Percentiles rank a stretch among this genome's conserved stretches.
These are phyloP conservation scores for Entomortierella parvispora DNA, from an alignment of 192 early-diverging fungal species.

Conservation along the genomic window DNA sequence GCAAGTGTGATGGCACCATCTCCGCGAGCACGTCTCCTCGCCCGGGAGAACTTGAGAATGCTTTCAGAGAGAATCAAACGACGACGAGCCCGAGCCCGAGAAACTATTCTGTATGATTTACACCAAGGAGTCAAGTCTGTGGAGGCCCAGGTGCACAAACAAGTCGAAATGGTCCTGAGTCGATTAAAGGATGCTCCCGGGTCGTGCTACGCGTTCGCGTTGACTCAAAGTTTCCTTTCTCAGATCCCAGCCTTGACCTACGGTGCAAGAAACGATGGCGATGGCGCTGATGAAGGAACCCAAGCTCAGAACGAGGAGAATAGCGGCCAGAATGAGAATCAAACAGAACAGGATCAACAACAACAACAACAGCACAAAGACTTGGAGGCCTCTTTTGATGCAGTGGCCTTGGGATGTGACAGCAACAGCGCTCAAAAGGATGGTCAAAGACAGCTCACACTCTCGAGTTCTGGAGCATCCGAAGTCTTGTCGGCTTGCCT, in stretches of 20 bases:
- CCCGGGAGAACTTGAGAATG: constrained; percentile 14
- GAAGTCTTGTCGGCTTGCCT: constrained; percentile 11
- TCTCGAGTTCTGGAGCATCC: constrained; percentile 12
- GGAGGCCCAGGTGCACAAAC: constrained; percentile 33
- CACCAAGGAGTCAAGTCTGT: constrained; percentile 38
- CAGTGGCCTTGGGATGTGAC: neutral
- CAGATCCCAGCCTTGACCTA: constrained; percentile 15
- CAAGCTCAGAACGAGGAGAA: neutral
- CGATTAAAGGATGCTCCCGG: constrained; percentile 35
- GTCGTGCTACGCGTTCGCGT: constrained; percentile 34
- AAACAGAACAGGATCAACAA: too few relatives aligned
- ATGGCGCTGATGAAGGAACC: too few relatives aligned
- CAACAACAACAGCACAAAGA: too few relatives aligned
- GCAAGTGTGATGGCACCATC: neutral
- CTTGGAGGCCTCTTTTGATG: too few relatives aligned
- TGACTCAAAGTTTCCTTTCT: constrained; percentile 34
- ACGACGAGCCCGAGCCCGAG: constrained; percentile 27
- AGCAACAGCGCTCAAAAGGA: neutral
- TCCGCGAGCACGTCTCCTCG: constrained; percentile 1
- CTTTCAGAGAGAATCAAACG: constrained; percentile 20
- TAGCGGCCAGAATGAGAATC: neutral
- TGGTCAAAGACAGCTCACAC: neutral
- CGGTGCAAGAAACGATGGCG: constrained; percentile 2
- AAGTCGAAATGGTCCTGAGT: constrained; percentile 40
- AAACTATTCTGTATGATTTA: constrained; percentile 29